Base-by-base conservation (phyloP, 495 filamentous ascomycete genomes). In the Aspergillus asperescens region DNA sequence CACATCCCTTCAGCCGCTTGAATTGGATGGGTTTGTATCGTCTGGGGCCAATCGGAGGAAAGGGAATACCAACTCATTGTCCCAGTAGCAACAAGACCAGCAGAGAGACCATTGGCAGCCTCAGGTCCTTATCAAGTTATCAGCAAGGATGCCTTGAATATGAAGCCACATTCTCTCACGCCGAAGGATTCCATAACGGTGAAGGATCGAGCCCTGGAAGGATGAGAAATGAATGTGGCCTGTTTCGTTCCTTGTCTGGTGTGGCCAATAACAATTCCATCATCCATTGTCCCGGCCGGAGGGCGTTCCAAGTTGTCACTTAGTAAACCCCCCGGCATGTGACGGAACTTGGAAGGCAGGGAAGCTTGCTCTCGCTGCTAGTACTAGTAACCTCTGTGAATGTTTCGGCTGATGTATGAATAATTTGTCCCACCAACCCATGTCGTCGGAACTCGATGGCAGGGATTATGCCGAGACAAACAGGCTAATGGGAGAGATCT, bases 381-480 rank as follows among this genome's bases (percentile, higher is more conserved):
- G n/a, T n/a, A n/a, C n/a, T n/a, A n/a, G n/a, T n/a, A n/a, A n/a
- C n/a, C n/a, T n/a, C n/a, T n/a, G n/a, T n/a, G n/a, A n/a, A n/a
- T n/a, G n/a, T 34, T 37, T 18, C 13, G 34, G 15, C 34, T 42
- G n/a, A n/a, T n/a, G n/a, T n/a, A n/a, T n/a, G 20, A 42, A 29
- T 18, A 24, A 29, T 16, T 28, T 28, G 15, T 41, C 48, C 37
- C 48, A 51, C 48, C 45, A 34, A 42, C 28, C 49, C 39, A 44
- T 40, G 39, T n/a, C 10, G 39, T n/a, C 28, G 39, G 39, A 44
- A 18, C 20, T 15, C 27, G 10, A 46, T 32, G 43, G 25, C 28
- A 46, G 43, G 49, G 49, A 52, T 52, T 44, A 42, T 52, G 40
- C 49, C 49, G 49, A 52, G 19, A 43, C 19, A 32, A 16, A 25